A percentile compares a stretch with the other conserved stretches of the same genome.
phyloP scores from a whole-genome alignment of 345 rosid species.

The Draba incana region DNA sequence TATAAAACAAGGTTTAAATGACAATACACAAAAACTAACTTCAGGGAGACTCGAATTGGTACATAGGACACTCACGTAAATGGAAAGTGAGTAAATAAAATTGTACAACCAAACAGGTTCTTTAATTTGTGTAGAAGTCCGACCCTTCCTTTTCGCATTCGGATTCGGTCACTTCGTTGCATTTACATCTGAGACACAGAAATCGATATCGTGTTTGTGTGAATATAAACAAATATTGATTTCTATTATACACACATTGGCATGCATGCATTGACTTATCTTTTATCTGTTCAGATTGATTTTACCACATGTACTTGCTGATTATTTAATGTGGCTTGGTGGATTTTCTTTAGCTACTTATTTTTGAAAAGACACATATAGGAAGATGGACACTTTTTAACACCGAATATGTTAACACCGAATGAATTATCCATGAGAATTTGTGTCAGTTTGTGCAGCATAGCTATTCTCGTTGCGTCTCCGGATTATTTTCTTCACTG shows the following conservation, averaged over 20 bases:
- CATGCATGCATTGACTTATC: constrained; percentile 30
- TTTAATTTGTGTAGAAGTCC: background rate
- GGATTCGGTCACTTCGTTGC: background rate
- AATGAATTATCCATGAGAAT: too few relatives aligned
- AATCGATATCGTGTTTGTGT: constrained; percentile 28
- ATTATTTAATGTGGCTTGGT: constrained; percentile 15
- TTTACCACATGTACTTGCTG: constrained; percentile 22
- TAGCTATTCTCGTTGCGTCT: too few relatives aligned
- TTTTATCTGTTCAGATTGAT: constrained; percentile 15
- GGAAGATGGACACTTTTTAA: background rate
- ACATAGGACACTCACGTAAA: constrained; percentile 39
- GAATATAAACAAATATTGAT: constrained; percentile 4
- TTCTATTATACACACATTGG: constrained; percentile 13
- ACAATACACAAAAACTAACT: constrained; percentile 24
- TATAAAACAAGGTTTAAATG: constrained; percentile 29
- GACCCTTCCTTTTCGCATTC: background rate
- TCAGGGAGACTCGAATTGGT: constrained; percentile 32
- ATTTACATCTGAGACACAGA: constrained; percentile 3
- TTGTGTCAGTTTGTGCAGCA: too few relatives aligned
- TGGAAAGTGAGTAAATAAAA: constrained; percentile 35
- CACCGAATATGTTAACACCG: too few relatives aligned
- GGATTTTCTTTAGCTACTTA: background rate
- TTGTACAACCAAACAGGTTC: constrained; percentile 5
- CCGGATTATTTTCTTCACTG: too few relatives aligned
- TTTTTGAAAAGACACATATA: background rate